Base-by-base conservation (phyloP, 2,329 filamentous ascomycete genomes). In the Gremmenia infestans region DNA sequence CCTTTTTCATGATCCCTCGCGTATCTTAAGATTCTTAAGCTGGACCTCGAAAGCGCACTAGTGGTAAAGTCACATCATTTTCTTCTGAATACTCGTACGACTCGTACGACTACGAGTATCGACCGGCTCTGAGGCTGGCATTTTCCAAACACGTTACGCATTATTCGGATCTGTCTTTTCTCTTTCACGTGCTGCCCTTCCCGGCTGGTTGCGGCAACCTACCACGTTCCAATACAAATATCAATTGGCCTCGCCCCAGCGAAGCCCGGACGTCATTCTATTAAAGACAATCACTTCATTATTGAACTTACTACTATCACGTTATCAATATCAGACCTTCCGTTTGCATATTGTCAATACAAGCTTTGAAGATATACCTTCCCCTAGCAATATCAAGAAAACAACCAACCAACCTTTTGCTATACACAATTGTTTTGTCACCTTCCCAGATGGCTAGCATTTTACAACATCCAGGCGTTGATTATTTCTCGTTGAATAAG, bases 71-170 rank as follows among this genome's bases (percentile, higher is more conserved):
- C 63, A 59, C 56, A 52, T 58, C 62, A 65, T 63, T 32, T 25
- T 17, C 2, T 9, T 0, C 1, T 9, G 2, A 12, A 12, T 11
- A 32, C 25, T 48, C 43, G 39, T 56, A 49, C 52, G 54, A 39
- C 57, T 65, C 62, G 63, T 63, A 64, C 52, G 60, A 64, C 6
- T 45, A 64, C 59, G 63, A 63, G 57, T 57, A 60, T 52, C 54
- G 63, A 60, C 56, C 60, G 60, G 58, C 49, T 47, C 50, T 55
- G 50, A 58, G 58, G 45, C 56, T 55, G 52, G 50, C 35, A 56
- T 23, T 46, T 50, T 51, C 50, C 52, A 62, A 60, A 59, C 61
- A 57, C 40, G 43, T 48, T 48, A 17, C 45, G 22, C 23, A 28
- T 8, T 8, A 5, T 17, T 35, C 58, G 56, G 48, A 50, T 39